Conservation (phyloP, 2,329 filamentous ascomycete genomes). For the Aspergillus awamori region DNA sequence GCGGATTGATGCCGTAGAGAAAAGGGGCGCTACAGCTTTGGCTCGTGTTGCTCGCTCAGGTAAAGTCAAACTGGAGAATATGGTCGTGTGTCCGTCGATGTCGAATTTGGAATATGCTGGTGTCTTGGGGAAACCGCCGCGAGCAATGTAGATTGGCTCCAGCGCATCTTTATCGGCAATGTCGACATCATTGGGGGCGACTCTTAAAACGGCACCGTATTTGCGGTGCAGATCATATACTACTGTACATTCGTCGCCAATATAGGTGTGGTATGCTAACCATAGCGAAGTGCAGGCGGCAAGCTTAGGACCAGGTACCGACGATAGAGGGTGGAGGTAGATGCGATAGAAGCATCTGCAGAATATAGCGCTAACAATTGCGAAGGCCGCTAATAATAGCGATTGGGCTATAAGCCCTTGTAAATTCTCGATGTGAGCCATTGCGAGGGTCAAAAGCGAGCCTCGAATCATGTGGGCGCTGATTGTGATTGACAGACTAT, state of each 20-base stretch:
- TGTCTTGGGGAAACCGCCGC: constrained; percentile 58
- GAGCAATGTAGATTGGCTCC: constrained; percentile 54
- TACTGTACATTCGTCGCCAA: constrained; percentile 37
- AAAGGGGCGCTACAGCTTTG: constrained; percentile 55
- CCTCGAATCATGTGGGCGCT: neutral
- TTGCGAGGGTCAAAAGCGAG: neutral
- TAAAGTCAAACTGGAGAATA: constrained; percentile 54
- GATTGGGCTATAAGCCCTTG: neutral
- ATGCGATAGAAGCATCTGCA: constrained; percentile 34
- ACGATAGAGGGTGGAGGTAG: constrained; percentile 43
- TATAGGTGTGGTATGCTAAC: constrained; percentile 34
- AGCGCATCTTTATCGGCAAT: constrained; percentile 52
- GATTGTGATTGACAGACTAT: neutral
- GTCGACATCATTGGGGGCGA: constrained; percentile 45
- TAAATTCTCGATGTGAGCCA: neutral
- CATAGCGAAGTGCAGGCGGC: constrained; percentile 38
- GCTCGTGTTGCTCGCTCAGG: constrained; percentile 50
- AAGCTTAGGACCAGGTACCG: constrained; percentile 43
- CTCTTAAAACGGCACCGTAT: constrained; percentile 42
- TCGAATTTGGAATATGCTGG: constrained; percentile 59
- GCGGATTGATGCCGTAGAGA: constrained; percentile 35
- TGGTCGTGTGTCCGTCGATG: constrained; percentile 57
- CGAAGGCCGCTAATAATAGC: neutral
- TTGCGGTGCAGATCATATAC: constrained; percentile 34
- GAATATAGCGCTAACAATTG: neutral